Base-by-base conservation (phyloP, 164 flowering plant species). In the Taxillus chinensis region DNA sequence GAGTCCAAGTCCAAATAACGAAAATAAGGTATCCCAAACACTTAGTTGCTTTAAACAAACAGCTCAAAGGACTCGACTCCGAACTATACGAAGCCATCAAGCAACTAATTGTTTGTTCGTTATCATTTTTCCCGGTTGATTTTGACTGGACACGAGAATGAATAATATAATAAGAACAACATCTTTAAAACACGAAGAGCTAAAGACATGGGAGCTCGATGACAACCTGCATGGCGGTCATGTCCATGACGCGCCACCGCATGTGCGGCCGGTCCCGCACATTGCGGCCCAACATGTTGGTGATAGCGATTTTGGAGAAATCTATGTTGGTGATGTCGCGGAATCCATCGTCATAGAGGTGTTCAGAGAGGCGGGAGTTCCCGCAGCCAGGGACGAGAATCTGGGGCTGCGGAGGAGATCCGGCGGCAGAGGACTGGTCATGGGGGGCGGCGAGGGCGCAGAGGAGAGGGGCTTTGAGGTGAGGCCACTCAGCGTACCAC, bases 181-280 rank as follows among this genome's bases (percentile, higher is more conserved):
- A 27, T 27, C 27, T 27, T 27, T 27, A 27, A 27, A 27, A 27
- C 27, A 27, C 27, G 27, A 27, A 27, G 27, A 27, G 27, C 27
- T 27, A 27, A 27, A 27, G 27, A 27, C 27, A 27, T 27, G 6
- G 48, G 52, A 63, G 40, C 3, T 9, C 5, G 16, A 39, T 17
- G 27, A 8, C 10, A 9, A 91, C 98, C 98, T 87, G 95, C 95
- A 92, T 80, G 14, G 55, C 37, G 12, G 97, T 90, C 84, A 90
- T 92, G 72, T 90, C 96, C 98, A 90, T 90, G 63, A 90, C 89
- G 13, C 98, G 87, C 98, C 98, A 92, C 45, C 74, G 76, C 98
- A 92, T 90, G 17, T 56, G 74, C 0, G 96, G 93, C 12, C 98
- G 79, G 2, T 68, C 59, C 39, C 96, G 67, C 0, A 90, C 76